These are phyloP conservation scores for Hypoxylon fuscum DNA, from an alignment of 495 filamentous ascomycete genomes.

Conservation along the genomic window DNA sequence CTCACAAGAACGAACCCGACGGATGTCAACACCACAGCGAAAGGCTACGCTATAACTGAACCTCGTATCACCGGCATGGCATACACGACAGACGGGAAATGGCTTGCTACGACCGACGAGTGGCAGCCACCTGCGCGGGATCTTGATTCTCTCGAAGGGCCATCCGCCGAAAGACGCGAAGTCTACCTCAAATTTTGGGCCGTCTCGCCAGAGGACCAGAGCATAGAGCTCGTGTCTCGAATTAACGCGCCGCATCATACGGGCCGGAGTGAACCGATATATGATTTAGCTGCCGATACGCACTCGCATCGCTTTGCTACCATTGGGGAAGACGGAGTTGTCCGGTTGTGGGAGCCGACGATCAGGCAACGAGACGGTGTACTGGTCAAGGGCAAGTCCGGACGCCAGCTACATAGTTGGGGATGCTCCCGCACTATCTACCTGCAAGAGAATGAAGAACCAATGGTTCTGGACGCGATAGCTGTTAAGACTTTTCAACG, in stretches of 20 bases:
- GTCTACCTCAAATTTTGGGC: constrained; percentile 91
- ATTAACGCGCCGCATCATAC: constrained; percentile 82
- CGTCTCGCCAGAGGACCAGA: constrained; percentile 67
- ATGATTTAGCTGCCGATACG: constrained; percentile 76
- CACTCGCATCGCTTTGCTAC: constrained; percentile 76
- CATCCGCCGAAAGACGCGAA: constrained; percentile 67
- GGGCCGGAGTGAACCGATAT: constrained; percentile 62
- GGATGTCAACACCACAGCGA: constrained; percentile 75
- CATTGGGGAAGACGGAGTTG: constrained; percentile 77
- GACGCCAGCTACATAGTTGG: constrained; percentile 73
- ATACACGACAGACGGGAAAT: constrained; percentile 80
- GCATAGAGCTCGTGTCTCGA: constrained; percentile 79
- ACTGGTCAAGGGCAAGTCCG: constrained; percentile 61
- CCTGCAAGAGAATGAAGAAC: constrained; percentile 55
- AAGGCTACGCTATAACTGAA: constrained; percentile 71
- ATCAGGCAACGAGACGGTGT: constrained; percentile 69
- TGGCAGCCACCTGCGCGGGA: constrained; percentile 81
- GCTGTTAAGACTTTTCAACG: constrained; percentile 25
- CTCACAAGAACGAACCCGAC: constrained; percentile 88
- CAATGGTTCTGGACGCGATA: constrained; percentile 43
- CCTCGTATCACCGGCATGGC: constrained; percentile 78
- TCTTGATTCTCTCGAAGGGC: constrained; percentile 56
- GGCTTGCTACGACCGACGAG: constrained; percentile 90
- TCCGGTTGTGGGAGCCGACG: constrained; percentile 81
- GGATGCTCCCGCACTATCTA: constrained; percentile 68